Percentiles rank a stretch among this genome's conserved stretches.
phyloP scores from a whole-genome alignment of 164 flowering plant genomes.

The Houttuynia cordata region DNA sequence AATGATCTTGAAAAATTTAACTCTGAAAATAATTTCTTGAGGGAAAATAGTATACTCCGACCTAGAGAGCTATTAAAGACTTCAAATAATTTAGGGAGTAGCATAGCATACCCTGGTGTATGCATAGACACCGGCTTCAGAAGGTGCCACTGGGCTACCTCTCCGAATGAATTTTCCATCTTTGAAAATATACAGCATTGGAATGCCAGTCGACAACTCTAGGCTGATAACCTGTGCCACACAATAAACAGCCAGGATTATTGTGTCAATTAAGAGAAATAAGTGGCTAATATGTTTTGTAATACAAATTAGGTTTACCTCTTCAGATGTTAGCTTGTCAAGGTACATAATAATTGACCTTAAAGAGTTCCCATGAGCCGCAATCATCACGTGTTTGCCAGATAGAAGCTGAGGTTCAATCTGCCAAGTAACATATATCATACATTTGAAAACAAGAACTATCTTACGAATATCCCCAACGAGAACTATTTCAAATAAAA shows the following conservation, averaged over 20 bases:
- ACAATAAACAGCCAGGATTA: neutral
- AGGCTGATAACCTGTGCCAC: constrained; percentile 72
- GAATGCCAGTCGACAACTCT: constrained; percentile 90
- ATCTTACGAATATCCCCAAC: no score
- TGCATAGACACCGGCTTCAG: constrained; percentile 97
- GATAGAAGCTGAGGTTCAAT: constrained; percentile 69
- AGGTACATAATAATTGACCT: constrained; percentile 99
- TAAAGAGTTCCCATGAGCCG: constrained; percentile 96
- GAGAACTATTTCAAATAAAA: no score
- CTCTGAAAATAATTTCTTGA: no score
- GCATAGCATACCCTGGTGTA: constrained; percentile 67
- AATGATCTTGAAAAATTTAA: no score
- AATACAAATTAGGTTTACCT: constrained; percentile 31
- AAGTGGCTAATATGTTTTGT: neutral
- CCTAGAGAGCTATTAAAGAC: neutral
- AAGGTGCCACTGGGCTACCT: constrained; percentile 87
- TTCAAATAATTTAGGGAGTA: constrained; percentile 1
- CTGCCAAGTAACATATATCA: constrained; percentile 46
- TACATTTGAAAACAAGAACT: no score
- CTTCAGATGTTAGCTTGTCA: constrained; percentile 89
- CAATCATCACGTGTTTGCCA: constrained; percentile 93
- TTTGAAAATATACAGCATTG: constrained; percentile 93
- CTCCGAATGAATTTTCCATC: constrained; percentile 83
- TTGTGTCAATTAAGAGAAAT: neutral
- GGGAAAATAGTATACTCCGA: no score